phyloP scores from a whole-genome alignment of 805 yeast species.

The Candida nitratophila region DNA sequence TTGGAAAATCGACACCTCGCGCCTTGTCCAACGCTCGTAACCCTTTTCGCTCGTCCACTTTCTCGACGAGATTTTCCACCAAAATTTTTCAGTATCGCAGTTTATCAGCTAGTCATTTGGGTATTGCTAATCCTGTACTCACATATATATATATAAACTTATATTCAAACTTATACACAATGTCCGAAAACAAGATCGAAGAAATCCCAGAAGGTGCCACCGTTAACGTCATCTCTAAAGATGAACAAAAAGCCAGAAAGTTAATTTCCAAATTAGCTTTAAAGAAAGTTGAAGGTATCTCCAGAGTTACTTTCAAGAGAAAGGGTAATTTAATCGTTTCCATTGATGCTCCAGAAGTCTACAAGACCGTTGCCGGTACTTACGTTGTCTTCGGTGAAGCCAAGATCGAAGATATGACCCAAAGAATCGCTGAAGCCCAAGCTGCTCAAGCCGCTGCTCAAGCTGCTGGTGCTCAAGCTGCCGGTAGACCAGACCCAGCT shows the following conservation, averaged over 20 bases:
- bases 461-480: slow-evolving; percentile 33
- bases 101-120: too few relatives aligned
- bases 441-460: slow-evolving; percentile 65
- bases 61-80: too few relatives aligned
- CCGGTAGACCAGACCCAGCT: slow-evolving; percentile 47
- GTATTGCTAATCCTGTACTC: too few relatives aligned
- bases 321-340: slow-evolving; percentile 88
- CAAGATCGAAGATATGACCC: slow-evolving; percentile 87
- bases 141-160: not conserved
- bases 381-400: slow-evolving; percentile 98
- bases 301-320: slow-evolving; percentile 93
- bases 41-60: too few relatives aligned
- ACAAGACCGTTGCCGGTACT: slow-evolving; percentile 87
- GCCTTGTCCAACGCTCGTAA: too few relatives aligned
- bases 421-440: slow-evolving; percentile 78
- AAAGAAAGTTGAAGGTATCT: slow-evolving; percentile 85
- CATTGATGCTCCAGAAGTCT: slow-evolving; percentile 91
- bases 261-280: slow-evolving; percentile 80
- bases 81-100: too few relatives aligned
- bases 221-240: slow-evolving; percentile 74
- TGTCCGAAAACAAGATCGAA: slow-evolving; percentile 1
- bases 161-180: not conserved
- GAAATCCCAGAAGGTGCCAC: slow-evolving; percentile 78
- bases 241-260: slow-evolving; percentile 95
- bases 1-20: too few relatives aligned